A percentile compares a stretch with the other conserved stretches of the same genome.
These are phyloP conservation scores for Pleurotus platypus DNA, from an alignment of 768 basidiomycete species.

Conservation along the genomic window DNA sequence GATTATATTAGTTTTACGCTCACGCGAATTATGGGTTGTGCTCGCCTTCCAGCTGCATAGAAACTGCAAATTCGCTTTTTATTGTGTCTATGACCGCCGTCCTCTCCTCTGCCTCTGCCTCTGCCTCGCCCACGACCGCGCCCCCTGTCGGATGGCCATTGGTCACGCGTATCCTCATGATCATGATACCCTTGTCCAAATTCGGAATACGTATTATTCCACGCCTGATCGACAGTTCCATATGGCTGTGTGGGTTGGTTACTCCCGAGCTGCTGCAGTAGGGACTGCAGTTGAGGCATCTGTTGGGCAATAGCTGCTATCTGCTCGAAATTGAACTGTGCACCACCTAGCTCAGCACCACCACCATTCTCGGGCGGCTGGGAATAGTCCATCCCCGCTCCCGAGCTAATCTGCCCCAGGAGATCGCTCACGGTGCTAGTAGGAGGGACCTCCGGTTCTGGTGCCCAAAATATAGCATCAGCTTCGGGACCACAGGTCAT, in stretches of 20 bases:
- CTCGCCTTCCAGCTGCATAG: conserved; percentile 91
- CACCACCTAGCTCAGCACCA: conserved; percentile 34
- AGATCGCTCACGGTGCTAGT: conserved; percentile 63
- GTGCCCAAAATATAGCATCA: conserved; percentile 65
- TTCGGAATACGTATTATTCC: conserved; percentile 39
- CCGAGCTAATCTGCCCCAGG: conserved; percentile 42
- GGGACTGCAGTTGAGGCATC: conserved; percentile 49
- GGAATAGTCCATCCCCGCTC: conserved; percentile 7
- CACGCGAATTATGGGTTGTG: conserved; percentile 43
- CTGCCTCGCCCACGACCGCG: conserved; percentile 58
- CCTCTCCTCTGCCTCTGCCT: conserved; percentile 44
- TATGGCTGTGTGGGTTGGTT: conserved; percentile 14
- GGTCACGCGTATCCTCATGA: conserved; percentile 35
- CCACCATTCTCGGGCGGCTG: conserved; percentile 21
- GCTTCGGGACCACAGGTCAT: conserved; percentile 73
- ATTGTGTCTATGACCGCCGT: conserved; percentile 69
- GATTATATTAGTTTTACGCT: conserved; percentile 35
- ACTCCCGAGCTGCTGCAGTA: conserved; percentile 37
- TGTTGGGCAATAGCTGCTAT: conserved; percentile 8
- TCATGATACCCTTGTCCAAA: conserved; percentile 50
- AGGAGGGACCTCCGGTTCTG: conserved; percentile 28
- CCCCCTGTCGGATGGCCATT: conserved; percentile 43
- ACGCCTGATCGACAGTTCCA: conserved; percentile 34
- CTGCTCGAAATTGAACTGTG: conserved; percentile 18
- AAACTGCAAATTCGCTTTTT: conserved; percentile 90